Evolutionary conservation across 345 rosid genomes (phyloP), one percentile per base, ranked within the genome.

Genomic region (Citrus sp.): DNA sequence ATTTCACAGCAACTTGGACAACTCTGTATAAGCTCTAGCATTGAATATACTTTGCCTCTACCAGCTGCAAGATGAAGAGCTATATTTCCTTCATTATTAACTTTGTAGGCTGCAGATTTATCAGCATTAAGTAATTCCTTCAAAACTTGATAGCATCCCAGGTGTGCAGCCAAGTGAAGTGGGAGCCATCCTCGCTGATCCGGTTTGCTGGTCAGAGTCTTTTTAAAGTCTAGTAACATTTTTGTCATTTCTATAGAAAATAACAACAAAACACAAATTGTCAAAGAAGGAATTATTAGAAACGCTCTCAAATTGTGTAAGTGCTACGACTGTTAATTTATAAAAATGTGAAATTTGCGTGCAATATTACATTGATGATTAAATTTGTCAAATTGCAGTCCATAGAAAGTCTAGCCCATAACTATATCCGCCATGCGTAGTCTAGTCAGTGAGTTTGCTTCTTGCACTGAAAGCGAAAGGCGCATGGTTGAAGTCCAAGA

Each of bases 111-210:
- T 34, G 71, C 22, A 1, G 71, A 67, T 67, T 67, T 67, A 67
- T 37, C 71, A 9, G 27, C 22, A 3, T 37, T 18, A 3, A 67
- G 7, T 67, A 67, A 38, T 38, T 35, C 28, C 22, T 21, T 35
- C 28, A 67, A 13, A 9, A 67, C 38, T 0, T 9, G 0, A 67
- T 7, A 7, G 4, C 1, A 5, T 35, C 69, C 78, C 2, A 32
- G 3, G 46, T 73, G 22, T 7, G 86, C 75, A 35, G 82, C 85
- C 22, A 54, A 77, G 32, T 83, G 81, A 76, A 82, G 80, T 2
- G 75, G 74, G 37, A 42, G 62, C 75, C 80, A 74, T 14, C 78
- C 81, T 19, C 9, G 18, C 24, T 82, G 19, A 13, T 78, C 81
- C 1, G 37, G 56, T 62, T 67, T 19, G 3, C 30, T 25, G 27